Percentiles rank a stretch among this genome's conserved stretches.
Evolutionary conservation across 2,329 filamentous ascomycete genomes (phyloP).

Genomic region (Pseudogymnoascus destructans): DNA sequence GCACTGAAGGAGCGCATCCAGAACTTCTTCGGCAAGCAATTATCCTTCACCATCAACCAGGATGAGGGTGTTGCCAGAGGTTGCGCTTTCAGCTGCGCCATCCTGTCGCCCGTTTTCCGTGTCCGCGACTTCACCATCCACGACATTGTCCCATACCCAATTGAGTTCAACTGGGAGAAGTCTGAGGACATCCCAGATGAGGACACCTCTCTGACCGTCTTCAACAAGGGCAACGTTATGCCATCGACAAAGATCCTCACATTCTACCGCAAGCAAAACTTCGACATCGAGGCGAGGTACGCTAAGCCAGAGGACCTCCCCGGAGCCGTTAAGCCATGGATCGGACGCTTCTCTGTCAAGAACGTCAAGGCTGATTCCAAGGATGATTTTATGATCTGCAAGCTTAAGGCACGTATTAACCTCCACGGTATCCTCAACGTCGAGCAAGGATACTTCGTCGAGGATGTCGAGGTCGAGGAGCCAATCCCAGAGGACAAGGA

Average conservation of each 20-base stretch:
- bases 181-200: conserved; percentile 96
- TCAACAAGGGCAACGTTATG: conserved; percentile 93
- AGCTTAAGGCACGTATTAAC: conserved; percentile 94
- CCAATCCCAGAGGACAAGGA: conserved; percentile 63
- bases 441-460: conserved; percentile 93
- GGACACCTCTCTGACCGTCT: conserved; percentile 92
- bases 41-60: conserved; percentile 96
- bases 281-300: conserved; percentile 92
- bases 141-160: conserved; percentile 95
- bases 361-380: conserved; percentile 85
- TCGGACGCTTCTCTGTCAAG: conserved; percentile 96
- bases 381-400: conserved; percentile 99
- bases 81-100: conserved; percentile 94
- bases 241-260: conserved; percentile 98
- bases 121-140: conserved; percentile 96
- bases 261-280: conserved; percentile 96
- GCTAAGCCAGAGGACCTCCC: conserved; percentile 75
- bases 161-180: conserved; percentile 99
- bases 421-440: conserved; percentile 93
- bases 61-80: conserved; percentile 94
- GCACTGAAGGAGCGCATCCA: conserved; percentile 81
- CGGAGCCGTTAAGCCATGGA: conserved; percentile 86
- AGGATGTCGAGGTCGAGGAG: conserved; percentile 95
- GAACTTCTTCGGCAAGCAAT: conserved; percentile 78
- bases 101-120: conserved; percentile 93